phyloP scores from a whole-genome alignment of 192 early-diverging fungal genomes.

The Podila minutissima region DNA sequence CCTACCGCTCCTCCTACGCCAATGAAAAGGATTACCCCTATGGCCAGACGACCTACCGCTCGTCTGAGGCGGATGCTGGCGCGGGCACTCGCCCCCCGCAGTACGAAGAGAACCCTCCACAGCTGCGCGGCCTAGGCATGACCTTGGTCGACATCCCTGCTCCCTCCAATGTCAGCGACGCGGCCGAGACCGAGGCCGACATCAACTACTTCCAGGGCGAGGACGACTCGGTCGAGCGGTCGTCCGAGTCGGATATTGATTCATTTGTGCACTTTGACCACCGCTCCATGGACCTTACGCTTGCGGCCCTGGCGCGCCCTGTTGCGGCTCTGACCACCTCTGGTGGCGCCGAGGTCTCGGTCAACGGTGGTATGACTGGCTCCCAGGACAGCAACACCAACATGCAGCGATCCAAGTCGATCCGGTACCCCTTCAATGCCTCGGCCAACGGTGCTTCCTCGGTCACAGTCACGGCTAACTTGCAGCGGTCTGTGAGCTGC shows the following conservation, averaged over 20 bases:
- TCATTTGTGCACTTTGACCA: constrained; percentile 2
- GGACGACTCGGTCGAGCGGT: constrained; percentile 8
- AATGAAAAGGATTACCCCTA: neutral
- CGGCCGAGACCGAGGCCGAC: neutral
- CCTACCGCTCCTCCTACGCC: neutral
- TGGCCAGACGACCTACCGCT: neutral
- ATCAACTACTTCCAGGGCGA: constrained; percentile 7
- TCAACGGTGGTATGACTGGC: neutral
- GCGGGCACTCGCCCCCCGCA: neutral
- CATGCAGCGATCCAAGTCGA: neutral
- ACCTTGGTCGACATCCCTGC: neutral
- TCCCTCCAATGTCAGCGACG: neutral
- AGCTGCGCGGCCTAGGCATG: neutral
- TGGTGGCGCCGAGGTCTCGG: neutral
- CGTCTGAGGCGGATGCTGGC: neutral
- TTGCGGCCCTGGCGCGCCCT: neutral
- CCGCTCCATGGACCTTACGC: neutral
- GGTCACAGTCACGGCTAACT: neutral
- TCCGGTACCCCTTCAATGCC: neutral
- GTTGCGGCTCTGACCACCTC: neutral
- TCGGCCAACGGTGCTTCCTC: neutral
- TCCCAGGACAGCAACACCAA: neutral
- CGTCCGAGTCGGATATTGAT: neutral
- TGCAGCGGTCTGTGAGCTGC: neutral
- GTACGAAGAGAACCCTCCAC: neutral